Evolutionary conservation across 495 filamentous ascomycete species (phyloP).

Genomic region (Glarea lozoyensis): DNA sequence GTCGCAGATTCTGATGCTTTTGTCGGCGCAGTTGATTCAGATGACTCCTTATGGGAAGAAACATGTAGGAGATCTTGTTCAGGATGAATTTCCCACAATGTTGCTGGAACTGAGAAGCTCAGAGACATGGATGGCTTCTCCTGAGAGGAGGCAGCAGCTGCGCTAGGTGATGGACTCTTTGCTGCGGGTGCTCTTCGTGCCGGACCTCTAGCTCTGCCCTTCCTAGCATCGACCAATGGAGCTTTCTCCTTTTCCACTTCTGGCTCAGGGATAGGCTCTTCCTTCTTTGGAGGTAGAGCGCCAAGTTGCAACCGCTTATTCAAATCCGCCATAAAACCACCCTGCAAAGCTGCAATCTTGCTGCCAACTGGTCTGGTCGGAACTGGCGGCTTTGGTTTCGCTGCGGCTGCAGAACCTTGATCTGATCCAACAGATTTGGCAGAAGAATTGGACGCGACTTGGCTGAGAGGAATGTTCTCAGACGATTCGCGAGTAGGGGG

Average conservation of each 20-base stretch:
- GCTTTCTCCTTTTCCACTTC: constrained; percentile 58
- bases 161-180: constrained; percentile 24
- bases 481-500: constrained; percentile 30
- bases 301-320: constrained; percentile 79
- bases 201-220: constrained; percentile 82
- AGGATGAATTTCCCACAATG: constrained; percentile 40
- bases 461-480: constrained; percentile 29
- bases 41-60: constrained; percentile 10
- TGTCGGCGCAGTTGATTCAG: constrained; percentile 19
- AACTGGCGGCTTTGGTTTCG: constrained; percentile 64
- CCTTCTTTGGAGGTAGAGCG: constrained; percentile 65
- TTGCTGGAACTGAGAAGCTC: constrained; percentile 29
- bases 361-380: constrained; percentile 71
- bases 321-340: constrained; percentile 82
- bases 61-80: constrained; percentile 38
- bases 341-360: constrained; percentile 86
- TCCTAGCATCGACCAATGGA: constrained; percentile 76
- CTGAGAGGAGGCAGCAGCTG: constrained; percentile 19
- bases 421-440: constrained; percentile 21
- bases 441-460: constrained; percentile 25
- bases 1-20: constrained; percentile 23
- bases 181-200: constrained; percentile 56
- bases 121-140: constrained; percentile 20
- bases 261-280: constrained; percentile 43
- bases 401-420: constrained; percentile 25